Evolutionary conservation across 169 alveolate species (phyloP), one percentile per base, ranked within the genome.

Genomic region (Toxoplasma gondii): DNA sequence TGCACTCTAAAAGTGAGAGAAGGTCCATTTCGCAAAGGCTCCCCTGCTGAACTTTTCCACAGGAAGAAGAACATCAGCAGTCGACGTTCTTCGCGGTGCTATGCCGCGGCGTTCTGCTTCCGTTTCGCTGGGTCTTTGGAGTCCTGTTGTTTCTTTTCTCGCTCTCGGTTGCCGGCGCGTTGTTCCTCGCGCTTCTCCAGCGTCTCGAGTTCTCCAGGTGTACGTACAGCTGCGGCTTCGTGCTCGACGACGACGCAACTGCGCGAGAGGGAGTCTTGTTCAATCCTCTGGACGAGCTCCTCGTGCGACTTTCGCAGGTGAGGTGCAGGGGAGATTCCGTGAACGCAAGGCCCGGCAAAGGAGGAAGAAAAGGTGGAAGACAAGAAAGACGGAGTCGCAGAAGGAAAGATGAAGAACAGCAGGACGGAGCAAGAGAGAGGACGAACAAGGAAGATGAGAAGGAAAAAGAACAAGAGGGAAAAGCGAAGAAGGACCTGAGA

Each of bases 151-250:
- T 64, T 31, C 31, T 64, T 31, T 19, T 64, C 29, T 64, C 74
- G 7, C 74, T 64, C 34, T 4, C 22, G 4, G 74, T 31, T 4
- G n/a, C n/a, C 31, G 74, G 24, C 74, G 74, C 74, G 9, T 31
- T 64, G 31, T 64, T 64, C 74, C 74, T 64, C 74, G 74, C 74
- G 1, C 74, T 64, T 27, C 22, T 64, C 34, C 74, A 64, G 29
- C 74, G 74, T 31, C 74, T 64, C 74, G 34, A 64, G 74, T 64
- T 22, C 74, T 64, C 74, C 34, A 16, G 74, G 74, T 64, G 74
- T 64, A 64, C 74, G 74, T 64, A 64, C 74, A 64, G 74, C 74
- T 64, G 74, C 29, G 74, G 74, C 34, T 64, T 64, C 74, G 74
- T 64, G 4, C 74, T 64, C 74, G 74, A 64, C 74, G 74, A 64